These are phyloP conservation scores for Dioscorea dumetorum DNA, from an alignment of 106 monocot genomes.

Conservation along the genomic window DNA sequence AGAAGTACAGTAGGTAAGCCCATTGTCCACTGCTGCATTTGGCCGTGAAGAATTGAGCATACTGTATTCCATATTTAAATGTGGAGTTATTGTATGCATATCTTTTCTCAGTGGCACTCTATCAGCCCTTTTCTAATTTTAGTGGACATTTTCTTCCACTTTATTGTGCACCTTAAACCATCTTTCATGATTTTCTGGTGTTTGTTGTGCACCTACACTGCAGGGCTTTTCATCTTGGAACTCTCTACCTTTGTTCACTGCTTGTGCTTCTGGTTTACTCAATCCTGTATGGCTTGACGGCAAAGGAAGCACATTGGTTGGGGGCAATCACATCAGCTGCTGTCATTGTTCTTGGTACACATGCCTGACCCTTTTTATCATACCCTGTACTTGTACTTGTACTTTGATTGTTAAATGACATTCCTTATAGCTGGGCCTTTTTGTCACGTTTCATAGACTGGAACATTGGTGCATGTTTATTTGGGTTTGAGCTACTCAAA, in stretches of 20 bases:
- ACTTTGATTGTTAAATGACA: neutral
- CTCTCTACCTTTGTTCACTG: conserved; percentile 80
- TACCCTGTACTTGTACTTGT: neutral
- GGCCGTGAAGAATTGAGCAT: no score
- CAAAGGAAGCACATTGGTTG: conserved; percentile 87
- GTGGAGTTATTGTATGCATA: no score
- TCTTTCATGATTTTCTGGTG: conserved; percentile 8
- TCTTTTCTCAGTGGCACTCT: no score
- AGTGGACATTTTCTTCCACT: neutral
- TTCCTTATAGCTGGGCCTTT: neutral
- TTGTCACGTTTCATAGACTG: conserved; percentile 53
- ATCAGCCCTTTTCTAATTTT: no score
- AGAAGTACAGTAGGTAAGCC: conserved; percentile 64
- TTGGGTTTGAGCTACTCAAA: conserved; percentile 84
- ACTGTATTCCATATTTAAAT: no score
- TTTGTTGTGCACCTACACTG: neutral
- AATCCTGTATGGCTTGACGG: conserved; percentile 82
- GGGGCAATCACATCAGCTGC: conserved; percentile 84
- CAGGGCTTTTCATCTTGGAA: conserved; percentile 67
- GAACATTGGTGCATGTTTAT: conserved; percentile 86
- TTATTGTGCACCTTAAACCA: neutral
- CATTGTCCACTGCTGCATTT: neutral
- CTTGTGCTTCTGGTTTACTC: conserved; percentile 74
- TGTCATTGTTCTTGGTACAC: conserved; percentile 74
- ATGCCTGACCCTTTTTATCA: neutral